These are phyloP conservation scores for Arctostaphylos glauca DNA, from an alignment of 148 eudicot genomes.

Conservation along the genomic window DNA sequence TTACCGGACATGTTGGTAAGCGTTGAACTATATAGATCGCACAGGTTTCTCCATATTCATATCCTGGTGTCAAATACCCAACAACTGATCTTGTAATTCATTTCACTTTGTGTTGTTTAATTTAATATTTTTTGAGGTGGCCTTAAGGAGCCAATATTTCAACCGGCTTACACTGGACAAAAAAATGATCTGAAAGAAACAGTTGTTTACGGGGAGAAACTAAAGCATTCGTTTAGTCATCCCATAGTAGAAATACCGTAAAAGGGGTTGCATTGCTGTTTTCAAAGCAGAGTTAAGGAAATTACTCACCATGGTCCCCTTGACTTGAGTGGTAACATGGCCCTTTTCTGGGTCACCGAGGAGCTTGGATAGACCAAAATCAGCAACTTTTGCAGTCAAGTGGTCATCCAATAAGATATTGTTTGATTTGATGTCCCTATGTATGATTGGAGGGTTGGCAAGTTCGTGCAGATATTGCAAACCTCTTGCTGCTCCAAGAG, in stretches of 20 bases:
- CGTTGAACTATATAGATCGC: neutral
- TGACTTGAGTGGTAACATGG: conserved; percentile 53
- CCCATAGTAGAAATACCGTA: neutral
- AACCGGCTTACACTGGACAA: neutral
- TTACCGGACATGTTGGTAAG: neutral
- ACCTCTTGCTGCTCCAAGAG: conserved; percentile 56
- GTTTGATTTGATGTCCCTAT: conserved; percentile 55
- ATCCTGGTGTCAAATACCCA: neutral
- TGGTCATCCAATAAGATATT: conserved; percentile 46
- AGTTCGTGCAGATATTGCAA: conserved; percentile 53
- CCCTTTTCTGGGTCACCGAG: conserved; percentile 29
- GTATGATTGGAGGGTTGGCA: conserved; percentile 60
- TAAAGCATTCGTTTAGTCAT: neutral
- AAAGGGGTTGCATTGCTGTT: neutral
- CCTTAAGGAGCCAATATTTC: neutral
- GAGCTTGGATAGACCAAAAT: conserved; percentile 53
- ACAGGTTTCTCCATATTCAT: neutral
- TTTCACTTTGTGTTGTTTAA: neutral
- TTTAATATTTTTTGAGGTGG: neutral
- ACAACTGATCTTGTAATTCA: neutral
- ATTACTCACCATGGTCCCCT: conserved; percentile 55
- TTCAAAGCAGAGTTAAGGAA: neutral
- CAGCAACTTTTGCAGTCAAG: conserved; percentile 55
- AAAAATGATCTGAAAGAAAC: neutral
- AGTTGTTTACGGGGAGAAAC: neutral